These are phyloP conservation scores for Kuraishia ogatae DNA, from an alignment of 805 yeast genomes.

Conservation along the genomic window DNA sequence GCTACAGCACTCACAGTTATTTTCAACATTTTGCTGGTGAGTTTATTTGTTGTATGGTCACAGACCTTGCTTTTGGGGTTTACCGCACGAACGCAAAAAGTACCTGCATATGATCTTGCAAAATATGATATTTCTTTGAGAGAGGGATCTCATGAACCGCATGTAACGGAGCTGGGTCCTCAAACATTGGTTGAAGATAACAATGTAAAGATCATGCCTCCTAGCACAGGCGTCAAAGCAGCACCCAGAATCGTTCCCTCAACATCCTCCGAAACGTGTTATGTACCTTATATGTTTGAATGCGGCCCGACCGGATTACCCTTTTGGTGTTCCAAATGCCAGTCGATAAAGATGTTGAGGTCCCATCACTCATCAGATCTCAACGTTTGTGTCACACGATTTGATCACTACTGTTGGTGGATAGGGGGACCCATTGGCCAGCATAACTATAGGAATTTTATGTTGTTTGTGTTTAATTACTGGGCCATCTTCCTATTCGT, in stretches of 20 bases:
- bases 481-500: constrained; percentile 27
- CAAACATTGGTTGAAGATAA: not conserved
- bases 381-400: constrained; percentile 54
- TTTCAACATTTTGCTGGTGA: constrained; percentile 16
- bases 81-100: constrained; percentile 32
- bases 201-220: not conserved
- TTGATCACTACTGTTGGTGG: constrained; percentile 84
- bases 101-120: constrained; percentile 26
- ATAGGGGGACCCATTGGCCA: constrained; percentile 67
- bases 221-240: not conserved
- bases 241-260: not conserved
- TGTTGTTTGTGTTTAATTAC: constrained; percentile 37
- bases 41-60: constrained; percentile 32
- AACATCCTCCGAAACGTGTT: not conserved
- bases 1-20: constrained; percentile 25
- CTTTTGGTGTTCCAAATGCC: constrained; percentile 62
- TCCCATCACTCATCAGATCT: constrained; percentile 58
- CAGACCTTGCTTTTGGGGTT: constrained; percentile 45
- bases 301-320: constrained; percentile 75
- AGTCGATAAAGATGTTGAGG: constrained; percentile 56
- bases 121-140: constrained; percentile 9
- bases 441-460: constrained; percentile 51
- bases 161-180: not conserved
- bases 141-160: not conserved
- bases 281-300: constrained; percentile 49